Conservation (phyloP, 2,329 filamentous ascomycete species). For the Knoxdaviesia capensis region DNA sequence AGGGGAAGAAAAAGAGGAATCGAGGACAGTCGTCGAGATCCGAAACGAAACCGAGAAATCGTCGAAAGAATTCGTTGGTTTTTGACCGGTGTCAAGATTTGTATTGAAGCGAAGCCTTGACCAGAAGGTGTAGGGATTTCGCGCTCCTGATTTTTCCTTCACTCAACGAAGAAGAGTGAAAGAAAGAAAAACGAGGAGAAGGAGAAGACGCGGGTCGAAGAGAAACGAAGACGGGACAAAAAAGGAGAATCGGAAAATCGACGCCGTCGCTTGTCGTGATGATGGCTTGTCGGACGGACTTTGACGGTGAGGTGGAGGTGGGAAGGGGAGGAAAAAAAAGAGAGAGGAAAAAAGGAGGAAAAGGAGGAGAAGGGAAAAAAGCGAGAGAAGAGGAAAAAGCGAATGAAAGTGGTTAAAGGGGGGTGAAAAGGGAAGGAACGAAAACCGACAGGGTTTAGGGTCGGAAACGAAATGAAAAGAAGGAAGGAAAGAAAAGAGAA, state of each 20-base stretch:
- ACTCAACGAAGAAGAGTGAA: background rate
- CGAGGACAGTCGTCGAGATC: too few species aligned
- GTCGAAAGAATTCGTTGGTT: constrained; percentile 11
- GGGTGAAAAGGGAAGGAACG: background rate
- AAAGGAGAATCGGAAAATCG: constrained; percentile 3
- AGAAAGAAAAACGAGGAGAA: background rate
- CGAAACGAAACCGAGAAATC: constrained; percentile 8
- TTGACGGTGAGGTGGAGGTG: background rate
- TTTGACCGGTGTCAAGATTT: too few species aligned
- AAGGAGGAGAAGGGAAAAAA: background rate
- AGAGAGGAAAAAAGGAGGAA: background rate
- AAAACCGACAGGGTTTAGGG: too few species aligned
- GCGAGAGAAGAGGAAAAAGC: background rate
- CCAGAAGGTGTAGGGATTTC: too few species aligned
- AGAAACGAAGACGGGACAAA: background rate
- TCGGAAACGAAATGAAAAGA: background rate
- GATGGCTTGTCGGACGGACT: constrained; percentile 1
- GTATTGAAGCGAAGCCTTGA: too few species aligned
- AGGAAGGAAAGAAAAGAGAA: background rate
- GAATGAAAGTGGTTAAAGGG: background rate
- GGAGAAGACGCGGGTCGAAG: background rate
- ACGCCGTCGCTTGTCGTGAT: constrained; percentile 3
- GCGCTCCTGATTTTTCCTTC: too few species aligned
- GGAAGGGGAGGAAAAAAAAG: background rate
- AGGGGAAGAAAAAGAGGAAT: too few species aligned